A percentile compares a stretch with the other conserved stretches of the same genome.
Conservation (phyloP, 495 filamentous ascomycete species). For the Penicillium waksmanii region DNA sequence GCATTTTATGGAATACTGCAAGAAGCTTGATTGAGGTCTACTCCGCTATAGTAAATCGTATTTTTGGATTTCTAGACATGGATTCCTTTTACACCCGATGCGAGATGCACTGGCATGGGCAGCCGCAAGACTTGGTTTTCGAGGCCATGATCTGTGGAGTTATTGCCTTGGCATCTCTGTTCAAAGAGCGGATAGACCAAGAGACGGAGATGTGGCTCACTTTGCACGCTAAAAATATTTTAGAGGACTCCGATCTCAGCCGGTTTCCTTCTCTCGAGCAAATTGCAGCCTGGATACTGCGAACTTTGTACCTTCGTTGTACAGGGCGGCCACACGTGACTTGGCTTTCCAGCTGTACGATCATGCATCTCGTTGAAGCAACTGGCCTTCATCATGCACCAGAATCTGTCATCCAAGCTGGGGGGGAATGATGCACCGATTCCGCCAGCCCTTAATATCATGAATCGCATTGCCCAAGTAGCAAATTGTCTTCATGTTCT, state of each 20-base stretch:
- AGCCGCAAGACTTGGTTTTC: conserved; percentile 28
- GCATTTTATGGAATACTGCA: conserved; percentile 30
- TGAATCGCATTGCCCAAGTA: conserved; percentile 34
- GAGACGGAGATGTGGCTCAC: conserved; percentile 33
- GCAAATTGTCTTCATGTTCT: conserved; percentile 39
- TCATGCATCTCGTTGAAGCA: conserved; percentile 49
- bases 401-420: conserved; percentile 19
- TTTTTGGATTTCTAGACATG: conserved; percentile 46
- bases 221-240: conserved; percentile 35
- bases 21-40: conserved; percentile 35
- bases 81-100: conserved; percentile 23
- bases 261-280: conserved; percentile 34
- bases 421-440: conserved; percentile 10
- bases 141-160: conserved; percentile 42
- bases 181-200: conserved; percentile 25
- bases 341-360: conserved; percentile 46
- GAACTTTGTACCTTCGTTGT: conserved; percentile 42
- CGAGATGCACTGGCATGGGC: conserved; percentile 32
- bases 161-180: conserved; percentile 38
- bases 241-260: conserved; percentile 37
- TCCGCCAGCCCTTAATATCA: conserved; percentile 23
- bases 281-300: conserved; percentile 45
- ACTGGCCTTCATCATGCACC: conserved; percentile 44
- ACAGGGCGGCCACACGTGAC: conserved; percentile 45
- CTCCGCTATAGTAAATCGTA: conserved; percentile 37